Percentiles rank a stretch among this genome's conserved stretches.
These are phyloP conservation scores for Xylariaceae sp. DNA, from an alignment of 2,329 filamentous ascomycete genomes.

Conservation along the genomic window DNA sequence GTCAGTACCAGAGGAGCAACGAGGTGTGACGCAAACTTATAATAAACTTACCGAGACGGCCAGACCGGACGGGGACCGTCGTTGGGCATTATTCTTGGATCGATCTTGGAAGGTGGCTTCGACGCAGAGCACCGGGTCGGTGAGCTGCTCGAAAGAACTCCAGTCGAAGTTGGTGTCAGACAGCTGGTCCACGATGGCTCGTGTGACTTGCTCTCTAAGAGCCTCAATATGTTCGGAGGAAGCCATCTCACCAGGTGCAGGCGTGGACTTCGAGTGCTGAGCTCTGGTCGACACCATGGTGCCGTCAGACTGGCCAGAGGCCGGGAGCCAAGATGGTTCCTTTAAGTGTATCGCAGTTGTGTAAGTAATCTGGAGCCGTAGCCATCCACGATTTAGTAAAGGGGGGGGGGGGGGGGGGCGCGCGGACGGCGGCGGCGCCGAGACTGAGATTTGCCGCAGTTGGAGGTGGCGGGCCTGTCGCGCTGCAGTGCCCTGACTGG, in stretches of 20 bases:
- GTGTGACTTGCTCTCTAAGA: constrained; percentile 12
- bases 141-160: constrained; percentile 8
- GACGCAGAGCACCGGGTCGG: constrained; percentile 11
- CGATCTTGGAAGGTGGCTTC: constrained; percentile 13
- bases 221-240: constrained; percentile 8
- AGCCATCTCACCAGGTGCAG: constrained; percentile 4
- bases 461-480: too few relatives aligned
- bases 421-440: too few relatives aligned
- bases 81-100: background rate
- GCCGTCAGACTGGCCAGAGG: background rate
- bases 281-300: too few relatives aligned
- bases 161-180: constrained; percentile 12
- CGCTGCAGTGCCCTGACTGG: too few relatives aligned
- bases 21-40: too few relatives aligned
- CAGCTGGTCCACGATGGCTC: constrained; percentile 13
- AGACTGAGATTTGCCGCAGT: too few relatives aligned
- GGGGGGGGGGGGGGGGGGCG: too few relatives aligned
- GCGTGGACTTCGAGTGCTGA: too few relatives aligned
- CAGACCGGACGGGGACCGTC: constrained; percentile 5
- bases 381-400: too few relatives aligned
- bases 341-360: background rate
- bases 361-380: too few relatives aligned
- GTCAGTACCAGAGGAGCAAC: too few relatives aligned
- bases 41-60: constrained; percentile 12
- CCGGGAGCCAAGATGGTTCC: background rate